Conservation (phyloP, 106 monocot species). For the Hemerocallis citrina region DNA sequence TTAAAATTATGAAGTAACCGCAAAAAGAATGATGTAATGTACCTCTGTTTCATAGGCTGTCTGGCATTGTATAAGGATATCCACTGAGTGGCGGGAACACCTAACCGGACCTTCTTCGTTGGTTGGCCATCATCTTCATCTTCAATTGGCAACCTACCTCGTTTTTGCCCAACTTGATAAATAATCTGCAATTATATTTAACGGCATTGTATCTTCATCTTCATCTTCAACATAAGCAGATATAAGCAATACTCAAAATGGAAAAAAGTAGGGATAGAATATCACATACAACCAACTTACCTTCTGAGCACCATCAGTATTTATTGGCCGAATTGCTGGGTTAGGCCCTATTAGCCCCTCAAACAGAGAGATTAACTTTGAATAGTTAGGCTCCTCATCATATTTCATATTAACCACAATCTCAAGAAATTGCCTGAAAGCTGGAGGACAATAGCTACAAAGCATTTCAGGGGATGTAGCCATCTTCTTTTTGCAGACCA, state of each 20-base stretch:
- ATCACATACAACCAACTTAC: slow-evolving; percentile 14
- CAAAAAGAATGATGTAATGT: too few relatives aligned
- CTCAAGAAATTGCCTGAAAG: slow-evolving; percentile 82
- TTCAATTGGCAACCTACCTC: slow-evolving; percentile 50
- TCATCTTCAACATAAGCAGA: not conserved
- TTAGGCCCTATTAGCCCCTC: slow-evolving; percentile 68
- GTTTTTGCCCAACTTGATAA: slow-evolving; percentile 78
- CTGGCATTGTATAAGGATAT: slow-evolving; percentile 87
- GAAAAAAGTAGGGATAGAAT: not conserved
- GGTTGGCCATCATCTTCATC: slow-evolving; percentile 60
- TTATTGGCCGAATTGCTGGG: slow-evolving; percentile 65
- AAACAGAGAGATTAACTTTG: slow-evolving; percentile 68
- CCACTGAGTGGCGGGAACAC: slow-evolving; percentile 77
- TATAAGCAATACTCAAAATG: not conserved
- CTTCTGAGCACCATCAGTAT: slow-evolving; percentile 83
- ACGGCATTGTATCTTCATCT: too few relatives aligned
- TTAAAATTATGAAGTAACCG: too few relatives aligned
- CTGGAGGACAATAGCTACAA: slow-evolving; percentile 57
- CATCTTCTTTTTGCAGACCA: slow-evolving; percentile 90
- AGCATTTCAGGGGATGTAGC: slow-evolving; percentile 68
- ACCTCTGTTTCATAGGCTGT: slow-evolving; percentile 87
- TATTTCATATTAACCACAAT: slow-evolving; percentile 71
- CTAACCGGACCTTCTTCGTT: slow-evolving; percentile 68
- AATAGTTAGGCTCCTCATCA: slow-evolving; percentile 84
- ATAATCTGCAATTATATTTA: slow-evolving; percentile 5